Conservation (phyloP, 371 early-diverging fungal genomes). For the Mucor racemosus region DNA sequence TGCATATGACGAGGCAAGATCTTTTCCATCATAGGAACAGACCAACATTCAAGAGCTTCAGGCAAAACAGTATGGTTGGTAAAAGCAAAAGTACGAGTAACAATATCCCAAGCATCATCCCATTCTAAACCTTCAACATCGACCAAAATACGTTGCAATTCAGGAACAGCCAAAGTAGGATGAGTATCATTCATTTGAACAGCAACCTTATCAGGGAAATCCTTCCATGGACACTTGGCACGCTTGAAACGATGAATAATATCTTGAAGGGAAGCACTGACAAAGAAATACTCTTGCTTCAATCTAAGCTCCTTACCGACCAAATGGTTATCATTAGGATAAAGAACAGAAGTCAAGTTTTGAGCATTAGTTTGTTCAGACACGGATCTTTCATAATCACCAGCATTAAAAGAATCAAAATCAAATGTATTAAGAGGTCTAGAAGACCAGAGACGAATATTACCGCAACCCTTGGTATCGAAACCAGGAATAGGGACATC, state of each 20-base stretch:
- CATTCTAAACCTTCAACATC: slow-evolving; percentile 87
- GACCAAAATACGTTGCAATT: slow-evolving; percentile 85
- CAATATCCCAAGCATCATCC: slow-evolving; percentile 95
- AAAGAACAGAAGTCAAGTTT: slow-evolving; percentile 90
- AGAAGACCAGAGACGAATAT: slow-evolving; percentile 92
- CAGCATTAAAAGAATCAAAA: slow-evolving; percentile 86
- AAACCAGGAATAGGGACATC: slow-evolving; percentile 93
- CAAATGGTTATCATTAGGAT: slow-evolving; percentile 94
- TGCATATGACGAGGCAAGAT: slow-evolving; percentile 91
- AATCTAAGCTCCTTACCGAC: slow-evolving; percentile 91
- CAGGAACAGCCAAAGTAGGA: slow-evolving; percentile 83
- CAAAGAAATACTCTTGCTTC: slow-evolving; percentile 95
- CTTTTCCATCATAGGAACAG: slow-evolving; percentile 86
- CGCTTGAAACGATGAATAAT: slow-evolving; percentile 91
- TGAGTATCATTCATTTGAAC: slow-evolving; percentile 93
- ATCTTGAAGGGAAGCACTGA: slow-evolving; percentile 85
- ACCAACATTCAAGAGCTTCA: slow-evolving; percentile 94
- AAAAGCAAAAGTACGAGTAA: slow-evolving; percentile 86
- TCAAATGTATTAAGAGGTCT: slow-evolving; percentile 82
- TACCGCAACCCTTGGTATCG: slow-evolving; percentile 85
- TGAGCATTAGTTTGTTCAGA: slow-evolving; percentile 87
- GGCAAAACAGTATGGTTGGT: slow-evolving; percentile 97
- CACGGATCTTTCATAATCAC: slow-evolving; percentile 88
- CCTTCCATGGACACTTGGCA: slow-evolving; percentile 75
- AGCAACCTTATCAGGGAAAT: slow-evolving; percentile 88